Conservation (phyloP, 352 stramenopile species). For the Globisporangium cylindrosporum region DNA sequence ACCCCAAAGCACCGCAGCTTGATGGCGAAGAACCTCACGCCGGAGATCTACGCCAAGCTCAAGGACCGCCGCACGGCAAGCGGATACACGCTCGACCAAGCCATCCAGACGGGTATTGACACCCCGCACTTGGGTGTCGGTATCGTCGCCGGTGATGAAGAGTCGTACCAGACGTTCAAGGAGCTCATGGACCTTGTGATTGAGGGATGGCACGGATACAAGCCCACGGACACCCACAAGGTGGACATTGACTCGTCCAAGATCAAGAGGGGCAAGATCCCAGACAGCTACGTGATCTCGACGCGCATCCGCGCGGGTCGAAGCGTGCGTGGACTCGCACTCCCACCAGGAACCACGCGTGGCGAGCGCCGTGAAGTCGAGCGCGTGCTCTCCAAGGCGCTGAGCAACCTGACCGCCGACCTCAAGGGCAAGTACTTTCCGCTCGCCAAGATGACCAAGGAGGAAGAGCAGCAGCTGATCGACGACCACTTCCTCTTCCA, state of each 20-base stretch:
- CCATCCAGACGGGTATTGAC: constrained; percentile 85
- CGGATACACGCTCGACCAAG: constrained; percentile 83
- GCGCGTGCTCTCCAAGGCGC: constrained; percentile 74
- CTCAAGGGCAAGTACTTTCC: constrained; percentile 88
- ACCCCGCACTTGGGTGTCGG: constrained; percentile 80
- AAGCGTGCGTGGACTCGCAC: constrained; percentile 86
- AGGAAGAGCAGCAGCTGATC: constrained; percentile 90
- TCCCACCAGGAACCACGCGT: constrained; percentile 86
- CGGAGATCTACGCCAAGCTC: constrained; percentile 79
- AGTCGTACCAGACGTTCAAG: constrained; percentile 81
- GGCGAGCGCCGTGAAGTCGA: constrained; percentile 83
- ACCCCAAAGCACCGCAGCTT: constrained; percentile 81
- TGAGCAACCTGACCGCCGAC: constrained; percentile 65
- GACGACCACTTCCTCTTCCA: constrained; percentile 92
- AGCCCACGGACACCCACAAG: constrained; percentile 72
- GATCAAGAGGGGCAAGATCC: constrained; percentile 62
- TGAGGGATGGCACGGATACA: constrained; percentile 85
- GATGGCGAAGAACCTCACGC: constrained; percentile 84
- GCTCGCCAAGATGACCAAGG: constrained; percentile 88
- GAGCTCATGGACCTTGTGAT: constrained; percentile 84
- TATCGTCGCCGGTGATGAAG: constrained; percentile 83
- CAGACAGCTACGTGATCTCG: constrained; percentile 86
- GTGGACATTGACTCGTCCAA: constrained; percentile 84
- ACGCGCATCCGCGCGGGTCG: constrained; percentile 90
- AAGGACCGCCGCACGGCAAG: constrained; percentile 64